Percentiles rank a stretch among this genome's conserved stretches.
Conservation (phyloP, 768 basidiomycete species). For the Polyporus arcularius region DNA sequence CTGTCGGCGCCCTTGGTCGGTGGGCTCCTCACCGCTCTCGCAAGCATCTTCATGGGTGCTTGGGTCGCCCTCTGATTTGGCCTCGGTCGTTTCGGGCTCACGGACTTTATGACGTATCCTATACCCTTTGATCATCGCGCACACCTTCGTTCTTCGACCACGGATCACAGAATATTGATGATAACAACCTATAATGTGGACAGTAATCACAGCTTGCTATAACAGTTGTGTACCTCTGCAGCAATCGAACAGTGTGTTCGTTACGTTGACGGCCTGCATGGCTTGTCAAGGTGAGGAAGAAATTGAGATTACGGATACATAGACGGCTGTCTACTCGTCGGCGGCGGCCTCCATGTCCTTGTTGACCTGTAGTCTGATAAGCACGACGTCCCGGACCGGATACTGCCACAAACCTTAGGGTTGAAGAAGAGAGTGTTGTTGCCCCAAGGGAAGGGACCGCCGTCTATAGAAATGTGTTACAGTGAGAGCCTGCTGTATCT, state of each 20-base stretch:
- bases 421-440: constrained; percentile 84
- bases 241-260: background rate
- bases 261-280: background rate
- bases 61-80: constrained; percentile 33
- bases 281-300: background rate
- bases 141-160: background rate
- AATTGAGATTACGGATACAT: constrained; percentile 8
- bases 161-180: no score
- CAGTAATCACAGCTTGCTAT: background rate
- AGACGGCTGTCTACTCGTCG: constrained; percentile 23
- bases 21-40: constrained; percentile 31
- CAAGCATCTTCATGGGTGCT: constrained; percentile 41
- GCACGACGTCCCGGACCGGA: background rate
- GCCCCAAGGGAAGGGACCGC: constrained; percentile 87
- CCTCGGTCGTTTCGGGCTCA: background rate
- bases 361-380: constrained; percentile 48
- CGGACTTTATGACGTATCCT: no score
- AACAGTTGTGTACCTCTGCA: background rate
- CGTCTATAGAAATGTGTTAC: constrained; percentile 6
- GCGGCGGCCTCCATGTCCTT: constrained; percentile 54
- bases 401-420: constrained; percentile 45
- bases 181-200: background rate
- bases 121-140: no score
- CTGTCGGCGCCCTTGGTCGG: constrained; percentile 31
- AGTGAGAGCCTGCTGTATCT: background rate